Base-by-base conservation (phyloP, 2,329 filamentous ascomycete genomes). In the Lomentospora prolificans region DNA sequence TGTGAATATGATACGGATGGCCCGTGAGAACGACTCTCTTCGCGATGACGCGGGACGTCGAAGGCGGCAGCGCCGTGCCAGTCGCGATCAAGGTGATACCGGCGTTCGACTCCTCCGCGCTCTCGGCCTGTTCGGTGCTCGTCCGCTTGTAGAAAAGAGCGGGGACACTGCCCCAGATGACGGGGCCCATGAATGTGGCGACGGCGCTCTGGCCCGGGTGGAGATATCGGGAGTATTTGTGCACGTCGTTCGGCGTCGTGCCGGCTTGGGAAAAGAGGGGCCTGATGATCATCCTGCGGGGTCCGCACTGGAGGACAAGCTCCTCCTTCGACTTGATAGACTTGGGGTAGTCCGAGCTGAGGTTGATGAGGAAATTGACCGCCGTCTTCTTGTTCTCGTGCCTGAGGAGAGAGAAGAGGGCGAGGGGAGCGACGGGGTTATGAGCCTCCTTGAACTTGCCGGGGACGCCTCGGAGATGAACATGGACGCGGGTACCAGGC, bases 1-100 rank as follows among this genome's bases (percentile, higher is more conserved):
- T 96, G 82, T 99, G 90, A 69, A 99, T 99, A 75, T 99, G 96
- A 79, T 90, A 96, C 0, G 95, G 94, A 67, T 99, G 92, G 14
- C 94, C 95, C 0, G 94, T 96, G 57, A 99, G 79, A 61, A 97
- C 89, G 63, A 95, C 85, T 54, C 94, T 86, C 75, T 99, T 99
- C 64, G 92, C 91, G 58, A 99, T 84, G 56, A 99, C 86, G 39
- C 94, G 86, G 65, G 67, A 83, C 66, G 71, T 91, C 69, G 67
- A 86, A 3, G 90, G 89, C 0, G 90, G 84, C 14, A 96, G 79
- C 4, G 88, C 84, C 0, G 94, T 97, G 59, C 95, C 94, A 0
- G 89, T 96, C 50, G 81, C 94, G 57, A 96, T 80, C 52, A 99
- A 80, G 39, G 84, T 79, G 12, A 96, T 75, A 4, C 78, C 74